Percentiles rank a stretch among this genome's conserved stretches.
Evolutionary conservation across 139 green algal genomes (phyloP).

Genomic region (Ettlia oleoabundans): DNA sequence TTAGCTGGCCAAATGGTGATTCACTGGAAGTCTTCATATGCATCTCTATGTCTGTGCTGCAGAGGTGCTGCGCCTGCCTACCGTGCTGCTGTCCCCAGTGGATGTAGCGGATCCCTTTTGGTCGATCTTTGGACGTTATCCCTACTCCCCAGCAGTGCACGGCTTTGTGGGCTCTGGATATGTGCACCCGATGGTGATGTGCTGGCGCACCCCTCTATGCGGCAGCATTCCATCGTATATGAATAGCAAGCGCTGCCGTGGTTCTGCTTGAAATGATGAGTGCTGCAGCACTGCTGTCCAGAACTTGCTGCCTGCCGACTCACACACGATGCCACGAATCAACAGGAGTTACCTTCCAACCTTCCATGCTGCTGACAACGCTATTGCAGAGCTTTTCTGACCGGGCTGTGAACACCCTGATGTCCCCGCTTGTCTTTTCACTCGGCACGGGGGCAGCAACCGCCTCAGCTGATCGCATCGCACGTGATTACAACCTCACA

Average conservation of each 20-base stretch:
- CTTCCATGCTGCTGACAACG: not conserved
- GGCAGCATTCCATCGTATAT: too few relatives aligned
- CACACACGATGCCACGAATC: too few relatives aligned
- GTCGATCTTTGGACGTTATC: not conserved
- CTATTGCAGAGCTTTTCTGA: not conserved
- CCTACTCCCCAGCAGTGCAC: not conserved
- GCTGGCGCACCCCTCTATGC: not conserved
- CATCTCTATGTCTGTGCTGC: not conserved
- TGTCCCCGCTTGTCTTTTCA: not conserved
- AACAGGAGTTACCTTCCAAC: too few relatives aligned
- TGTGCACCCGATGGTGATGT: not conserved
- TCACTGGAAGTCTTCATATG: not conserved
- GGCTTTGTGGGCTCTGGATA: not conserved
- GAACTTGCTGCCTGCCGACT: too few relatives aligned
- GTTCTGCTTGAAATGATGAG: too few relatives aligned
- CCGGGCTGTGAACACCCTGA: not conserved
- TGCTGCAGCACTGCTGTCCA: too few relatives aligned
- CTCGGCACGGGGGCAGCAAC: not conserved
- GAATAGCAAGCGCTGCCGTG: too few relatives aligned
- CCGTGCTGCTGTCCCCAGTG: not conserved
- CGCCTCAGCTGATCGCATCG: not conserved
- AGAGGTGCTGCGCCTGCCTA: not conserved
- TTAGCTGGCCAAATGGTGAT: too few relatives aligned
- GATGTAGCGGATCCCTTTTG: not conserved
- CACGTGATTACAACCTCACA: not conserved